Percentiles rank a stretch among this genome's conserved stretches.
Conservation (phyloP, 2,329 filamentous ascomycete species). For the Colletotrichum tamarilloi region DNA sequence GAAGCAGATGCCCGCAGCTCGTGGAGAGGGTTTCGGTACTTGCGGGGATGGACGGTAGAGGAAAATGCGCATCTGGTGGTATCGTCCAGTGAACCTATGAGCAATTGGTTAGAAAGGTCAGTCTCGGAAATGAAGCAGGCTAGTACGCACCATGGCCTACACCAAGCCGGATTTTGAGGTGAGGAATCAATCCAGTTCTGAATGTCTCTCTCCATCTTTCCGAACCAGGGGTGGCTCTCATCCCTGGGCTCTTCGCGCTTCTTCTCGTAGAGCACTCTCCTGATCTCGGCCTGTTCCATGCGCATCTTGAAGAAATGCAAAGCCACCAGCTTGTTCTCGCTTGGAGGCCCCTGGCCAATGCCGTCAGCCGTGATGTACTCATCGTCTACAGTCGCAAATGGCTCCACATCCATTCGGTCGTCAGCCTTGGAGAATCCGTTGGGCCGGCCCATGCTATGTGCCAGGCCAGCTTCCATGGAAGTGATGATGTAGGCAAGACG, state of each 20-base stretch:
- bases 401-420: slow-evolving; percentile 86
- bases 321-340: slow-evolving; percentile 86
- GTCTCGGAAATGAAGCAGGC: background rate
- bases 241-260: slow-evolving; percentile 81
- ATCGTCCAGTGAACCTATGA: slow-evolving; percentile 72
- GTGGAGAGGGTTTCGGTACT: slow-evolving; percentile 82
- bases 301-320: slow-evolving; percentile 97
- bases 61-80: slow-evolving; percentile 89
- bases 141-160: slow-evolving; percentile 78
- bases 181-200: slow-evolving; percentile 82
- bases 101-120: slow-evolving; percentile 26
- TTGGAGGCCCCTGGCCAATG: slow-evolving; percentile 76
- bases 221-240: slow-evolving; percentile 89
- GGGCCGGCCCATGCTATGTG: slow-evolving; percentile 88
- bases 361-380: slow-evolving; percentile 83
- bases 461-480: slow-evolving; percentile 88
- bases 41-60: slow-evolving; percentile 93
- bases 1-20: slow-evolving; percentile 85
- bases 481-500: slow-evolving; percentile 89
- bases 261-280: slow-evolving; percentile 85
- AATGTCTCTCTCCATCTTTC: slow-evolving; percentile 81
- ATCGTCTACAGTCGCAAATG: slow-evolving; percentile 86
- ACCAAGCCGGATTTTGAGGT: slow-evolving; percentile 77
- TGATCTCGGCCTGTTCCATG: slow-evolving; percentile 86
- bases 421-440: slow-evolving; percentile 85